Conservation (phyloP, 345 rosid genomes). For the Cochlearia excelsa region DNA sequence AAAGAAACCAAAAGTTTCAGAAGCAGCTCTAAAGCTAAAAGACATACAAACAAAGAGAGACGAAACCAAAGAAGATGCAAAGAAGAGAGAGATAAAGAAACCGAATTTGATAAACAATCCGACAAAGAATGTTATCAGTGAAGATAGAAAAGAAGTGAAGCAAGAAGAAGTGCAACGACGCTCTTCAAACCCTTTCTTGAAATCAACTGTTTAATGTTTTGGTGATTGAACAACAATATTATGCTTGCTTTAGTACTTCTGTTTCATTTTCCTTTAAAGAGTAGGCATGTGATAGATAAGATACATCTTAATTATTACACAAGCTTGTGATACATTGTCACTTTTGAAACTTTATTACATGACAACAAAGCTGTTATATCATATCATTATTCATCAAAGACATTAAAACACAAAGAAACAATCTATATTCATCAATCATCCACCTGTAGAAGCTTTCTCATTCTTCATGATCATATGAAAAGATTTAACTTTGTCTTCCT, state of each 20-base stretch:
- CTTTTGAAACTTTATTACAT: too few relatives aligned
- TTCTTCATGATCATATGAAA: slow-evolving; percentile 97
- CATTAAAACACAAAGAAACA: background rate
- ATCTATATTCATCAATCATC: slow-evolving; percentile 16
- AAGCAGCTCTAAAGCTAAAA: slow-evolving; percentile 31
- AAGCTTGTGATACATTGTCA: too few relatives aligned
- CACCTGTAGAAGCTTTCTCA: slow-evolving; percentile 86
- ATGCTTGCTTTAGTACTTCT: too few relatives aligned
- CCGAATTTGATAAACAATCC: slow-evolving; percentile 34
- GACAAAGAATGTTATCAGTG: slow-evolving; percentile 17
- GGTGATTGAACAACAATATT: too few relatives aligned
- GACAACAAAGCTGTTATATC: too few relatives aligned
- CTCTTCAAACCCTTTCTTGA: slow-evolving; percentile 45
- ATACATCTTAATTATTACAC: too few relatives aligned
- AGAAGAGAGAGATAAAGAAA: slow-evolving; percentile 23
- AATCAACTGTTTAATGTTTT: slow-evolving; percentile 33
- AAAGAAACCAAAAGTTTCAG: slow-evolving; percentile 44
- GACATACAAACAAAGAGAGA: slow-evolving; percentile 36
- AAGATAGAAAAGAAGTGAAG: slow-evolving; percentile 17
- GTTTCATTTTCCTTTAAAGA: too few relatives aligned
- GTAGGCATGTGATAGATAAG: too few relatives aligned
- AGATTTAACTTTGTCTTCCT: slow-evolving; percentile 74
- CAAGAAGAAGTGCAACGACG: slow-evolving; percentile 13
- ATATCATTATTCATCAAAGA: background rate
- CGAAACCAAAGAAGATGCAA: slow-evolving; percentile 21